Percentiles rank a stretch among this genome's conserved stretches.
phyloP scores from a whole-genome alignment of 2,329 filamentous ascomycete species.

The Neonectria coccinea region DNA sequence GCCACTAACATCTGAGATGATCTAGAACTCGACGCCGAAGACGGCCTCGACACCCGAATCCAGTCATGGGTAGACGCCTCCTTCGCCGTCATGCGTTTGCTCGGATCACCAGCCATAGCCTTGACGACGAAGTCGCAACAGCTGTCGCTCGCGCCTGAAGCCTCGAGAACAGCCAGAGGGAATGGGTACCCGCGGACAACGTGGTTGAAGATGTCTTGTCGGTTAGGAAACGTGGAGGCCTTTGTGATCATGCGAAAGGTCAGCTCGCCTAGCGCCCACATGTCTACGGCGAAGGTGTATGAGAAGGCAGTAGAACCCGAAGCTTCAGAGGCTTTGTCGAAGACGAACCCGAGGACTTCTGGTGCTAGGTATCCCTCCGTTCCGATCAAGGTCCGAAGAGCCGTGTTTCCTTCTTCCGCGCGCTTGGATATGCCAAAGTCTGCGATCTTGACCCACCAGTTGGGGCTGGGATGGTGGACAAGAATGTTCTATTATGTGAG shows the following conservation, averaged over 20 bases:
- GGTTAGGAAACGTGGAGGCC: background rate
- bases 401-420: background rate
- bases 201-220: background rate
- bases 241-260: slow-evolving; percentile 1
- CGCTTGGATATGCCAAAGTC: slow-evolving; percentile 22
- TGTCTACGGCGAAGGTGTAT: slow-evolving; percentile 7
- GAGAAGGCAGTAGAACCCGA: background rate
- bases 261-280: slow-evolving; percentile 7
- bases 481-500: slow-evolving; percentile 5
- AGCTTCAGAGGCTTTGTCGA: background rate
- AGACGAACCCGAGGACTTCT: slow-evolving; percentile 3
- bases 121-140: background rate
- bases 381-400: slow-evolving; percentile 5
- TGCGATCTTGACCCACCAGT: slow-evolving; percentile 16
- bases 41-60: background rate
- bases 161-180: background rate
- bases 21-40: background rate
- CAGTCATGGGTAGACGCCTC: background rate
- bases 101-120: background rate
- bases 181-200: background rate
- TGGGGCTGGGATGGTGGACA: slow-evolving; percentile 1
- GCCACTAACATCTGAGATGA: background rate
- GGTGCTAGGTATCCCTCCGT: slow-evolving; percentile 11
- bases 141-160: background rate
- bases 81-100: background rate